Base-by-base conservation (phyloP, 2,329 filamentous ascomycete genomes). In the Diplocarpon rosae region DNA sequence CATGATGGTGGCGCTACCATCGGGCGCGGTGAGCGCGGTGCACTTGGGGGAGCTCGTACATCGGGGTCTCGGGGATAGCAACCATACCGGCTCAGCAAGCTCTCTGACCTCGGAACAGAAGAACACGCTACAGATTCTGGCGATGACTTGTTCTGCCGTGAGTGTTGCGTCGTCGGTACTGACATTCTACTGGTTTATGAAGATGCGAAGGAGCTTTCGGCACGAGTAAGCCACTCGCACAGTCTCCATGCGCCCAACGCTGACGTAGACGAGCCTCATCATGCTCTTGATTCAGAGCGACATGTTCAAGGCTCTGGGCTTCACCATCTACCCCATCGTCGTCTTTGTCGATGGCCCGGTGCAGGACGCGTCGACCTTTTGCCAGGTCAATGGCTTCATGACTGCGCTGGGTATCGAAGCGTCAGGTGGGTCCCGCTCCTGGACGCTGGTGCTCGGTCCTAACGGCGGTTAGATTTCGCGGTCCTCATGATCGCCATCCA, bases 401-500 rank as follows among this genome's bases (percentile, higher is more conserved):
- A 68, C 85, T 28, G 66, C 78, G 4, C 62, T 78, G 39, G 76
- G 77, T n/a, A 76, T 83, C 46, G 80, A 85, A 59, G 75, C 78
- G 27, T 78, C 77, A 47, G 72, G 71, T 73, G 51, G 47, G 65
- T 45, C 12, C n/a, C 15, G 37, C 14, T 36, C 8, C 31, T 29
- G 27, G 13, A 20, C 32, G 17, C 11, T 14, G 5, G 9, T 27
- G 14, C 8, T 24, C 15, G 27, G 20, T 11, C 15, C 42, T 54
- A 49, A 52, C 39, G n/a, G 15, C 29, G n/a, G 10, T 20, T 50
- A 66, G 84, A 90, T 56, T 70, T 83, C 44, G 75, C 82, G 9
- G 78, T 86, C 13, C 68, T 87, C 12, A 70, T 85, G 46, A 85
- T 90, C 55, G 80, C 83, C 14, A 58, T 86, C 8, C 85, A 90